Evolutionary conservation across 257 asterid genomes (phyloP).

Genomic region (Apocynum venetum): DNA sequence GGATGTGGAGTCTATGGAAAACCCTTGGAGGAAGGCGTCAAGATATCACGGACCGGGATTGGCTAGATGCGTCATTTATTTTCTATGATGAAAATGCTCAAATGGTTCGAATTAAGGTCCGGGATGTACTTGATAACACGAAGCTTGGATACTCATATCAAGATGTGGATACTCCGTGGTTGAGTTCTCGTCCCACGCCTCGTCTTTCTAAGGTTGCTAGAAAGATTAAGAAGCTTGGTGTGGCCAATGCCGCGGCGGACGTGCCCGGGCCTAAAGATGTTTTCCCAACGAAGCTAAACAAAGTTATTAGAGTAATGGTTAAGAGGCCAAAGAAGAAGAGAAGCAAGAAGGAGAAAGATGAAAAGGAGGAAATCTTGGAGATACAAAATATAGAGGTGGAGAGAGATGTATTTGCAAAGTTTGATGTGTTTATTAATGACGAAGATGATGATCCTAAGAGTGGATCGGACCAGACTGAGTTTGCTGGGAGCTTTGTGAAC

Average conservation of each 20-base stretch:
- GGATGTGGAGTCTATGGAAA: slow-evolving; percentile 78
- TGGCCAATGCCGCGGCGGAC: slow-evolving; percentile 46
- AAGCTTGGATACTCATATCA: slow-evolving; percentile 63
- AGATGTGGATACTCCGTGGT: slow-evolving; percentile 56
- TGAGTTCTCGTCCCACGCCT: slow-evolving; percentile 48
- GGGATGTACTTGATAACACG: slow-evolving; percentile 53
- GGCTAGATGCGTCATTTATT: slow-evolving; percentile 45
- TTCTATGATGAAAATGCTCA: slow-evolving; percentile 77
- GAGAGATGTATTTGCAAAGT: slow-evolving; percentile 35
- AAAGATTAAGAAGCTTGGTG: slow-evolving; percentile 40
- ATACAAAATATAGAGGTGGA: slow-evolving; percentile 39
- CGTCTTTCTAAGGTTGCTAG: slow-evolving; percentile 32
- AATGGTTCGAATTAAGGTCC: slow-evolving; percentile 64
- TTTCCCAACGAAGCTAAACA: slow-evolving; percentile 52
- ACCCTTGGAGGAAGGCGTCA: slow-evolving; percentile 57
- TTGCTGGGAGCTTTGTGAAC: slow-evolving; percentile 57
- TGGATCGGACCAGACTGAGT: slow-evolving; percentile 44
- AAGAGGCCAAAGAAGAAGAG: slow-evolving; percentile 67
- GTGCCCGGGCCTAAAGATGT: slow-evolving; percentile 19
- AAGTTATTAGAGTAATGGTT: slow-evolving; percentile 48
- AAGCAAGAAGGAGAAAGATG: slow-evolving; percentile 60
- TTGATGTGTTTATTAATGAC: slow-evolving; percentile 59
- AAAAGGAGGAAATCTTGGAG: slow-evolving; percentile 48
- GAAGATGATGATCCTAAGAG: slow-evolving; percentile 51
- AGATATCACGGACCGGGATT: slow-evolving; percentile 62